Evolutionary conservation across 441 rosid species (phyloP).

Genomic region (Mallotus repandus): DNA sequence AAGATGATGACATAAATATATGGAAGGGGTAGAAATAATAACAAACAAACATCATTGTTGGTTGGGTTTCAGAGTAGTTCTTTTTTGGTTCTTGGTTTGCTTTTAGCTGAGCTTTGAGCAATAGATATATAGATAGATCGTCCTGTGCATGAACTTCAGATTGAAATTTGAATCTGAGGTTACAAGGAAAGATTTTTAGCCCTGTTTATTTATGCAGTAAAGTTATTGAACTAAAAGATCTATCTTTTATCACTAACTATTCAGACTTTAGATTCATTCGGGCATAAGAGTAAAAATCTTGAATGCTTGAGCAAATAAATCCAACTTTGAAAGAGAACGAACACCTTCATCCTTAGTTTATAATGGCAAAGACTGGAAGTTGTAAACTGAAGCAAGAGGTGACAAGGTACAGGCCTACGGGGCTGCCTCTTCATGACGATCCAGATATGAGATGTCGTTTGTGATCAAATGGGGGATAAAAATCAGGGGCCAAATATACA

Average conservation of each 20-base stretch:
- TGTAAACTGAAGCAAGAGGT: too few relatives aligned
- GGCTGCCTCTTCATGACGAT: too few relatives aligned
- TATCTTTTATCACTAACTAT: too few relatives aligned
- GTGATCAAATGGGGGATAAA: too few relatives aligned
- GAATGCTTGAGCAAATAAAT: too few relatives aligned
- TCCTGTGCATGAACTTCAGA: not conserved
- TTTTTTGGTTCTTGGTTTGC: not conserved
- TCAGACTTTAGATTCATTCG: not conserved
- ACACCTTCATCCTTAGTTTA: too few relatives aligned
- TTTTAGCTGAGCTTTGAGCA: not conserved
- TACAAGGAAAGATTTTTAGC: not conserved
- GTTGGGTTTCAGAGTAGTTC: not conserved
- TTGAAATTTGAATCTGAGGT: not conserved
- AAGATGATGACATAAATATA: not conserved
- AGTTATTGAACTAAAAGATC: too few relatives aligned
- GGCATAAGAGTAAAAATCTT: conserved; percentile 8
- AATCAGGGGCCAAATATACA: too few relatives aligned
- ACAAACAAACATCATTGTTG: not conserved
- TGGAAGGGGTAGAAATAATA: not conserved
- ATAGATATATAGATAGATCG: not conserved
- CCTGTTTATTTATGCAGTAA: conserved; percentile 1
- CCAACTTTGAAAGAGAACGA: too few relatives aligned
- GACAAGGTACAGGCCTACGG: too few relatives aligned
- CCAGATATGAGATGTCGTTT: too few relatives aligned
- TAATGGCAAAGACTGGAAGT: too few relatives aligned